Evolutionary conservation across 805 yeast species (phyloP).

Genomic region (Zygosaccharomyces kombuchaensis): DNA sequence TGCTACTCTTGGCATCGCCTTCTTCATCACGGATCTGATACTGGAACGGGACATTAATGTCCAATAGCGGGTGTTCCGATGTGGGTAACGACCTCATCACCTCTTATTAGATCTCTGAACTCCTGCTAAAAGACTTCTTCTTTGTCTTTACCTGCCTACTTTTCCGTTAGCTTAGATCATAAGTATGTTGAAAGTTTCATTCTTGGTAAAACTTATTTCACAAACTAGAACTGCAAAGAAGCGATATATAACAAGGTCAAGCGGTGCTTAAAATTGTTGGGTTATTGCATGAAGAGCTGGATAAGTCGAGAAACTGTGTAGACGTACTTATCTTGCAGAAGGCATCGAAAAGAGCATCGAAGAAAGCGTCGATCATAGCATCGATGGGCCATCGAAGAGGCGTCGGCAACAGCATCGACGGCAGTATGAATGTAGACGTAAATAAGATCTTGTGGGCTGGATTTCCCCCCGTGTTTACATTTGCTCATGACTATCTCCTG

Average conservation of each 20-base stretch:
- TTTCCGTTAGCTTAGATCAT: not conserved
- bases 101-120: not conserved
- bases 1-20: not conserved
- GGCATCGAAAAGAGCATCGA: not conserved
- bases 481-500: not conserved
- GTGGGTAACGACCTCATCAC: slow-evolving; percentile 11
- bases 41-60: slow-evolving; percentile 27
- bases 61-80: slow-evolving; percentile 25
- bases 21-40: slow-evolving; percentile 16
- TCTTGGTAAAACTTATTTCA: not conserved
- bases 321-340: not conserved
- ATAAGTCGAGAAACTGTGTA: not conserved
- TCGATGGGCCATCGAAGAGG: too few species aligned
- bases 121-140: not conserved
- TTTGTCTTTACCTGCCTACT: not conserved
- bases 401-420: not conserved
- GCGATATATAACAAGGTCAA: not conserved
- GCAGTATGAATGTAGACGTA: not conserved
- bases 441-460: not conserved
- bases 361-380: not conserved
- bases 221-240: not conserved
- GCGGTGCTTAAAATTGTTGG: not conserved
- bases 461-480: not conserved
- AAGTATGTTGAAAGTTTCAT: not conserved
- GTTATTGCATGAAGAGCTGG: not conserved